Percentiles rank a stretch among this genome's conserved stretches.
These are phyloP conservation scores for Ulota crispa DNA, from an alignment of 225 moss, liverwort and hornwort genomes.

Conservation along the genomic window DNA sequence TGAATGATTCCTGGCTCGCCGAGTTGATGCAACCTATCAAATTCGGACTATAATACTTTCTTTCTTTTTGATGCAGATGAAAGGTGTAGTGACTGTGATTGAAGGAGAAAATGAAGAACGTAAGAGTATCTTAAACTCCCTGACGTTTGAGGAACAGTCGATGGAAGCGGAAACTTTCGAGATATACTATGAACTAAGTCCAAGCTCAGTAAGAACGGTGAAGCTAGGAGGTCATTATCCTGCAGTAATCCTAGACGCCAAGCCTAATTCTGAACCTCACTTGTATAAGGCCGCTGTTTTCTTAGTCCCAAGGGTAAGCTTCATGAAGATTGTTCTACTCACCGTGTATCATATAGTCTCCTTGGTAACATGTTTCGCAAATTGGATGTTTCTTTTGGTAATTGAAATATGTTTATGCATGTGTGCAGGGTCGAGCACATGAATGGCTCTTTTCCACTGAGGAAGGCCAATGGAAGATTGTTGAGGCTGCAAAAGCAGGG, in stretches of 20 bases:
- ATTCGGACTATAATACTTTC: not conserved
- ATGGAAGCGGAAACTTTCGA: slow-evolving; percentile 28
- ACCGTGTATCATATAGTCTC: not conserved
- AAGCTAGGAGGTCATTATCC: slow-evolving; percentile 71
- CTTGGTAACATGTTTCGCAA: not conserved
- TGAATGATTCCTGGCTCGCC: not conserved
- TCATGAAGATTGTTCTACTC: slow-evolving; percentile 9
- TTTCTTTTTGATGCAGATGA: slow-evolving; percentile 55
- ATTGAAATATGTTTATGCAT: slow-evolving; percentile 2
- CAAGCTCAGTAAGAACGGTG: slow-evolving; percentile 57
- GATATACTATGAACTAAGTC: slow-evolving; percentile 56
- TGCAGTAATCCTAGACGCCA: slow-evolving; percentile 76
- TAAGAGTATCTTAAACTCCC: slow-evolving; percentile 19
- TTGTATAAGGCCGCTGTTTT: slow-evolving; percentile 78
- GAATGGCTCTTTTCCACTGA: slow-evolving; percentile 92
- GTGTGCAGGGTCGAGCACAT: slow-evolving; percentile 81
- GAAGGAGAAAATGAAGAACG: slow-evolving; percentile 74
- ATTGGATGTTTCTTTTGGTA: not conserved
- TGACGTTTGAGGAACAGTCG: slow-evolving; percentile 23
- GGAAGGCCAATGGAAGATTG: slow-evolving; percentile 93
- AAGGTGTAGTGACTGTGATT: slow-evolving; percentile 59
- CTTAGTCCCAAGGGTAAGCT: slow-evolving; percentile 81
- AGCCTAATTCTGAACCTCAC: slow-evolving; percentile 50
- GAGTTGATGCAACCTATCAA: not conserved
- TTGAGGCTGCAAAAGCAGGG: slow-evolving; percentile 82